Evolutionary conservation across 805 yeast species (phyloP), one percentile per base, ranked within the genome.

Genomic region (Wickerhamomyces subpelliculosus): DNA sequence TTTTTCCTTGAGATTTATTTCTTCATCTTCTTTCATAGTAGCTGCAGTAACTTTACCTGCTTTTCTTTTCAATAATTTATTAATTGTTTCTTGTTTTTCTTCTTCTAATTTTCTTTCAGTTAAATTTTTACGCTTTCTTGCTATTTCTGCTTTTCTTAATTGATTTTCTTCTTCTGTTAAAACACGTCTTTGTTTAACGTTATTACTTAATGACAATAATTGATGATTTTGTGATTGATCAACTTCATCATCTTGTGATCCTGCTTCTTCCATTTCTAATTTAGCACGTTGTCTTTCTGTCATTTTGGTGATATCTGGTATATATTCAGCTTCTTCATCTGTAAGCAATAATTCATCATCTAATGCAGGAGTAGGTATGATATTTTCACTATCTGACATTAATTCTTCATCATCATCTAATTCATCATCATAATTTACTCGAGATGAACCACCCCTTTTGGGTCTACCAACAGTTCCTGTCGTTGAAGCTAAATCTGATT

Each of bases 71-170:
- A 90, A 67, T 46, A 90, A 65, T 57, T 85, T 86, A 58, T 90
- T 90, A 46, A 90, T 70, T 0, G 97, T 89, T 46, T 90, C 97
- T 54, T 80, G 75, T 57, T 93, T 93, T 60, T 93, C 97, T 58
- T 86, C 96, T 54, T 89, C 97, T 29, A 86, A 63, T 46, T 82
- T 78, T 62, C 82, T 81, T 51, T 81, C 88, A 48, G 81, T 79
- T 51, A 87, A 72, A 55, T 90, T 89, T 58, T 84, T 84, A 47
- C 98, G 71, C 58, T 88, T 78, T 51, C 97, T 73, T 0, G 96
- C 90, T 51, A 77, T 80, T 57, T 90, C 98, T 1, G 94, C 85
- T 45, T 88, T 78, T 32, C 88, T 73, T 41, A 86, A 60, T 34
- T 84, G 85, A 28, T 79, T 72, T 61, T 89, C 95, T 57, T 90